Evolutionary conservation across 768 basidiomycete genomes (phyloP).

Genomic region (Rhodotorula taiwanensis): DNA sequence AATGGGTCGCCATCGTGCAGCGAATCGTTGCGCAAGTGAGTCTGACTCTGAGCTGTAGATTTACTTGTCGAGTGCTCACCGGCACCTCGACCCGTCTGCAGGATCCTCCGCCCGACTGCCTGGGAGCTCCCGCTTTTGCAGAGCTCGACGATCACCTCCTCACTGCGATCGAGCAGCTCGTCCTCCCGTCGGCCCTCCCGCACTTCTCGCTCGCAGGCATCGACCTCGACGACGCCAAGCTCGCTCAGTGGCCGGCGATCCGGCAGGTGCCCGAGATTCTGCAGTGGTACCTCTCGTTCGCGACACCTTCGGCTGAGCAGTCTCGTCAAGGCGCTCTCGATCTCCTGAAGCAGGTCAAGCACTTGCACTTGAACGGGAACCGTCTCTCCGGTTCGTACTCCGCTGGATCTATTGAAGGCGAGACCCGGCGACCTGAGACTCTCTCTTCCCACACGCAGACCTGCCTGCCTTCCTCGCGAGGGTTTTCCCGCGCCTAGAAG

Average conservation of each 20-base stretch:
- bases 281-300: slow-evolving; percentile 25
- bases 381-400: not conserved
- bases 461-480: slow-evolving; percentile 9
- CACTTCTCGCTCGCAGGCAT: slow-evolving; percentile 20
- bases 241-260: not conserved
- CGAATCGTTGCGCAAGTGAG: slow-evolving; percentile 1
- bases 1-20: slow-evolving; percentile 4
- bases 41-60: not conserved
- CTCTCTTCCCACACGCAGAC: not conserved
- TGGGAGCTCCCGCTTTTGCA: not conserved
- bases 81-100: not conserved
- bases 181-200: slow-evolving; percentile 23
- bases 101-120: slow-evolving; percentile 12
- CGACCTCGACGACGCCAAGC: not conserved
- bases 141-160: not conserved
- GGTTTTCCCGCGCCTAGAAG: slow-evolving; percentile 23
- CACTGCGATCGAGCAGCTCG: slow-evolving; percentile 20
- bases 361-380: slow-evolving; percentile 24
- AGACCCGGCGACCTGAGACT: too few species aligned
- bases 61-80: too few species aligned
- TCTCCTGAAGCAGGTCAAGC: slow-evolving; percentile 1
- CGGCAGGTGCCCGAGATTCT: not conserved
- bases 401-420: not conserved
- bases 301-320: not conserved
- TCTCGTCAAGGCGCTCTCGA: not conserved